phyloP scores from a whole-genome alignment of 257 asterid species.

The Solanum pinnatisectum region DNA sequence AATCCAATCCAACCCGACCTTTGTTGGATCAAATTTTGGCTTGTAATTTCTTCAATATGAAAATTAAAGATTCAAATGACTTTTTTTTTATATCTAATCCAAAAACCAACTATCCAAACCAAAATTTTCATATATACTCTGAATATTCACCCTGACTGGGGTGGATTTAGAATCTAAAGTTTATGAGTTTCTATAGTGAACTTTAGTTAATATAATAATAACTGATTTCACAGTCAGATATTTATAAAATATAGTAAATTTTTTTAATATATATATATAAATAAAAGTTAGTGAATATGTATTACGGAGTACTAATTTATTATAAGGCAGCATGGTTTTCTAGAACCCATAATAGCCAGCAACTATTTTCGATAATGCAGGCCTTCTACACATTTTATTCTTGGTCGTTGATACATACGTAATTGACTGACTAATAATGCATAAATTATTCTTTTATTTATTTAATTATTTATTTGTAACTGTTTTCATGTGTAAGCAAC shows the following conservation, averaged over 20 bases:
- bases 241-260: background rate
- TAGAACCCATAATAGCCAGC: background rate
- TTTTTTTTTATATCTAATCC: too few species aligned
- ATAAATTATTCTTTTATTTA: background rate
- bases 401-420: background rate
- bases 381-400: background rate
- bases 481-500: background rate
- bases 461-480: background rate
- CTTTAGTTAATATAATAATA: background rate
- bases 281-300: background rate
- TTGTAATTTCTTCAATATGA: background rate
- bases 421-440: background rate
- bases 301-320: background rate
- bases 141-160: background rate
- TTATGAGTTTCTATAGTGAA: background rate
- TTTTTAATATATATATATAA: background rate
- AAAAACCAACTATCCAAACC: background rate
- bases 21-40: background rate
- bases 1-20: background rate
- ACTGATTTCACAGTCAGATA: background rate
- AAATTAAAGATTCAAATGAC: background rate
- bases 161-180: background rate
- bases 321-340: background rate
- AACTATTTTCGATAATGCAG: background rate
- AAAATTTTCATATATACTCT: background rate